A percentile compares a stretch with the other conserved stretches of the same genome.
These are phyloP conservation scores for Lachnellula suecica DNA, from an alignment of 2,329 filamentous ascomycete species.

Conservation along the genomic window DNA sequence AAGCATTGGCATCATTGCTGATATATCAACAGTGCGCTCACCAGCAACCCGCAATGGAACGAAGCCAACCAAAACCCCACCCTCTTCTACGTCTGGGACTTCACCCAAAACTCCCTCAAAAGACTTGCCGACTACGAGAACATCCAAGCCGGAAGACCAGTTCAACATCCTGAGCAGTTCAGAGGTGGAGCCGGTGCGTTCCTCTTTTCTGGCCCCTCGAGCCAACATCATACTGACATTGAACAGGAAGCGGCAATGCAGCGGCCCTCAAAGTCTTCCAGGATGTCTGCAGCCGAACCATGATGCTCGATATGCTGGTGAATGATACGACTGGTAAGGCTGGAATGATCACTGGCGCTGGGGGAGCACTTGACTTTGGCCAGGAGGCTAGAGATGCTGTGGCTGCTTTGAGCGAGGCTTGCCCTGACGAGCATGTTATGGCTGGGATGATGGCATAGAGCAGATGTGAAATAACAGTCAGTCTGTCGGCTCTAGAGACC, in stretches of 20 bases:
- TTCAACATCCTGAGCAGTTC: constrained; percentile 38
- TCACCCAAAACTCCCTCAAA: constrained; percentile 40
- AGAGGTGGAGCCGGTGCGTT: constrained; percentile 15
- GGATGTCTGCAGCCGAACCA: constrained; percentile 21
- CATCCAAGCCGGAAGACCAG: constrained; percentile 33
- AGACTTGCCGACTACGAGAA: constrained; percentile 43
- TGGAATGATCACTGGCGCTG: constrained; percentile 15
- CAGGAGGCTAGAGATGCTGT: constrained; percentile 17
- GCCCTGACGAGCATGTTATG: constrained; percentile 10
- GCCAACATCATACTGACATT: background rate
- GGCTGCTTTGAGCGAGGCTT: constrained; percentile 10
- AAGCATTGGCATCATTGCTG: background rate
- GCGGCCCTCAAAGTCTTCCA: constrained; percentile 19
- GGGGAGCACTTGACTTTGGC: constrained; percentile 18
- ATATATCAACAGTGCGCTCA: constrained; percentile 15
- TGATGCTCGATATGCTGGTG: constrained; percentile 22
- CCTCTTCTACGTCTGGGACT: constrained; percentile 42
- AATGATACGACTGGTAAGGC: constrained; percentile 22
- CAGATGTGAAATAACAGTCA: background rate
- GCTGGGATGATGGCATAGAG: background rate
- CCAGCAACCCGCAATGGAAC: constrained; percentile 17
- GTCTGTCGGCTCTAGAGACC: no score
- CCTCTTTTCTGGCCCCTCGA: background rate
- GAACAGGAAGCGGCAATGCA: constrained; percentile 15
- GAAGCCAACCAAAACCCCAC: constrained; percentile 28